Base-by-base conservation (phyloP, 2,329 filamentous ascomycete species). In the Rasamsonia emersonii region DNA sequence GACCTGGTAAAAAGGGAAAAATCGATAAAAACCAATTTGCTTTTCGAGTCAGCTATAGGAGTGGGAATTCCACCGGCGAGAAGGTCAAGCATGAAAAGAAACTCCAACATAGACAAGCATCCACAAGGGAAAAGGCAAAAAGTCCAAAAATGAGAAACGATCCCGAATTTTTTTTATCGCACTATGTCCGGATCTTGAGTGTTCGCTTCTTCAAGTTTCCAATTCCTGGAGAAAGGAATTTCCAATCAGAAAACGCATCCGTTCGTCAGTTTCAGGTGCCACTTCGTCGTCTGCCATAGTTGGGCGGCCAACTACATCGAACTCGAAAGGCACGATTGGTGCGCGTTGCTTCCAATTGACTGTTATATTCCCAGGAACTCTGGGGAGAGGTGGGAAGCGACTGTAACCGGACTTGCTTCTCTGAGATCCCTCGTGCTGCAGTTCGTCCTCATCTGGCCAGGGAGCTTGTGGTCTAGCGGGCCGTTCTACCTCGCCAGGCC, bases 361-460 rank as follows among this genome's bases (percentile, higher is more conserved):
- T 4, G 50, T 56, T 9, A 38, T 36, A 28, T 58, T 55, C n/a
- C 47, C 45, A 4, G 45, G 46, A 2, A 46, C 43, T 19, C 54
- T 42, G n/a, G 54, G 54, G 10, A 56, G 33, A 11, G 50, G 51
- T 10, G 35, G 46, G 30, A 54, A 56, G 9, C 53, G 44, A 15
- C 42, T 42, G 32, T 49, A 53, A 9, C 47, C 43, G 17, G 51
- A 54, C 14, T 43, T 48, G 24, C 38, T 42, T 15, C 53, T 36
- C 32, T 52, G 44, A 13, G 53, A 45, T 6, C 51, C 51, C 34
- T 58, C 54, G 21, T 53, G 46, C 33, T 48, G 50, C 34, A 51
- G 45, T 33, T 58, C 54, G 18, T 50, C 49, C 20, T 34, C 37
- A 10, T 39, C 40, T 5, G 54, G 54, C 54, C 54, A 58, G 3